phyloP scores from a whole-genome alignment of 371 early-diverging fungal species.

The Sporodiniella umbellata region DNA sequence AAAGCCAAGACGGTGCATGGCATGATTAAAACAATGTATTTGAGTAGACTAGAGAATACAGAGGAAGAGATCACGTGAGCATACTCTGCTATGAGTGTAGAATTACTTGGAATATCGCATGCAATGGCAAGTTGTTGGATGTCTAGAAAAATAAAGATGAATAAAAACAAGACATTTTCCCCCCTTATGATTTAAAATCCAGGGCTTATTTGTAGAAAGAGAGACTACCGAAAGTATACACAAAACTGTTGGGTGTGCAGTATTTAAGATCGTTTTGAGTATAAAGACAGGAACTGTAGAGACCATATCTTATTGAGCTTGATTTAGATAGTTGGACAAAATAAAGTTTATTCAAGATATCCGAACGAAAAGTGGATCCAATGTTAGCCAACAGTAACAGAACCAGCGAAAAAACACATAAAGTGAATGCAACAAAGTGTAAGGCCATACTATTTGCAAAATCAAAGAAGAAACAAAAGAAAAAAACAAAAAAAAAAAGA shows the following conservation, averaged over 20 bases:
- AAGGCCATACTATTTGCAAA: conserved; percentile 5
- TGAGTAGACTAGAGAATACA: conserved; percentile 9
- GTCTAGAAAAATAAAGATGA: conserved; percentile 5
- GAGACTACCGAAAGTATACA: conserved; percentile 29
- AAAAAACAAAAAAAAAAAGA: not conserved
- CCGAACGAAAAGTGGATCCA: conserved; percentile 27
- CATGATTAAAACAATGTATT: conserved; percentile 23
- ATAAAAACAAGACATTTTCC: no score
- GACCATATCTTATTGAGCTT: conserved; percentile 31
- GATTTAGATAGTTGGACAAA: conserved; percentile 21
- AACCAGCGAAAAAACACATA: conserved; percentile 21
- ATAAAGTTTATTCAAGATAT: conserved; percentile 26
- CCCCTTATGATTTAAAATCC: no score
- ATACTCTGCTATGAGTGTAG: not conserved
- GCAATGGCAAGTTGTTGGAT: conserved; percentile 9
- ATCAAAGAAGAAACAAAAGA: not conserved
- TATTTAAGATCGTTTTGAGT: conserved; percentile 6
- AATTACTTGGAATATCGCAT: conserved; percentile 9
- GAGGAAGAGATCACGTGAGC: conserved; percentile 3
- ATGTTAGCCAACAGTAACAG: conserved; percentile 31
- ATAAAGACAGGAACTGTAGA: conserved; percentile 33
- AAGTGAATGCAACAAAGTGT: conserved; percentile 22
- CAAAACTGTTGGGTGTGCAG: conserved; percentile 18
- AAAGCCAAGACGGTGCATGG: conserved; percentile 28
- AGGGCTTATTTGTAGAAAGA: no score